A percentile compares a stretch with the other conserved stretches of the same genome.
phyloP scores from a whole-genome alignment of 139 green algal species.

The Nannochloris sp. region DNA sequence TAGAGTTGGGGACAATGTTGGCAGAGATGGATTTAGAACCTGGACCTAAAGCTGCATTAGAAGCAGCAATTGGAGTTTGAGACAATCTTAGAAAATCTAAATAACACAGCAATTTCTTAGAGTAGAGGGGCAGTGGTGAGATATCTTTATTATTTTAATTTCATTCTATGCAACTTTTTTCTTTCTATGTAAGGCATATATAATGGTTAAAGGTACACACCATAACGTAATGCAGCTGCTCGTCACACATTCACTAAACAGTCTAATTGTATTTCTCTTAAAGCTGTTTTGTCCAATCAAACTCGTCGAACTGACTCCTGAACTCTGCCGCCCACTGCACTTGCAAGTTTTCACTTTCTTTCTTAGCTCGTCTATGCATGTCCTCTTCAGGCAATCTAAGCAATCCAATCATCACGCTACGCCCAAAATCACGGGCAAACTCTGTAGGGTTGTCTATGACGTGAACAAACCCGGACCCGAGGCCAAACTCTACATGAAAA shows the following conservation, averaged over 20 bases:
- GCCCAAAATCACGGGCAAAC: conserved; percentile 70
- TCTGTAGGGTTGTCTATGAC: conserved; percentile 88
- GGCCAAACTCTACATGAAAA: conserved; percentile 81
- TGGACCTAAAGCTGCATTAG: not conserved
- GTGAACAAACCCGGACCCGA: conserved; percentile 73
- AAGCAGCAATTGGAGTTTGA: not conserved
- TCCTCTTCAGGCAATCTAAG: conserved; percentile 71
- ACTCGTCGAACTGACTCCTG: conserved; percentile 54
- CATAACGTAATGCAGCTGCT: no score
- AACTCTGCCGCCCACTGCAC: conserved; percentile 66
- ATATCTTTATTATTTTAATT: no score
- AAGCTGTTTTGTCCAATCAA: conserved; percentile 77
- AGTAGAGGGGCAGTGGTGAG: no score
- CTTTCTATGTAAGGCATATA: no score
- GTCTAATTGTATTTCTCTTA: no score
- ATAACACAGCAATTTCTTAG: no score
- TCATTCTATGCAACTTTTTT: no score
- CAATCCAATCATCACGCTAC: conserved; percentile 72
- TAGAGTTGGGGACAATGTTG: conserved; percentile 3
- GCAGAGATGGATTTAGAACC: not conserved
- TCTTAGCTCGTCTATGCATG: conserved; percentile 42
- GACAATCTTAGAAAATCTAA: no score
- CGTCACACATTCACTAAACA: no score
- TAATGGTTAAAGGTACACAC: no score
- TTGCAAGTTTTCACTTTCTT: conserved; percentile 38